Conservation (phyloP, 805 yeast genomes). For the Starmerella tilneyi region DNA sequence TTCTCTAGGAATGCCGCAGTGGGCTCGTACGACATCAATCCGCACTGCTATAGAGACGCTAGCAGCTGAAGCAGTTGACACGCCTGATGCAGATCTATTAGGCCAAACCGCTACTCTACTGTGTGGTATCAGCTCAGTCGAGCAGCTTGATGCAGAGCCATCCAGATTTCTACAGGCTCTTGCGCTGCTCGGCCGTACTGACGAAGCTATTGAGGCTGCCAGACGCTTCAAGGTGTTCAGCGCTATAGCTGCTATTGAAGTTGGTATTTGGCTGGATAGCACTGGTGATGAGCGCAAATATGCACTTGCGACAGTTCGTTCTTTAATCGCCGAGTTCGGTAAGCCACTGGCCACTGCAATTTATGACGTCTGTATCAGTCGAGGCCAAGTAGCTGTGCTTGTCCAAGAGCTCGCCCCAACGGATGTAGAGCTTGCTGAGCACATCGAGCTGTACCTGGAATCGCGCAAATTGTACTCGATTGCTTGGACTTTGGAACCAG, state of each 20-base stretch:
- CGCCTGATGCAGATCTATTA: slow-evolving; percentile 25
- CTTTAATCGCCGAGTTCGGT: slow-evolving; percentile 9
- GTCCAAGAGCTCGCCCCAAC: slow-evolving; percentile 9
- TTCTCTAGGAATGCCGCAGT: slow-evolving; percentile 10
- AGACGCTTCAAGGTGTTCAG: slow-evolving; percentile 57
- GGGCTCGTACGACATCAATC: slow-evolving; percentile 8
- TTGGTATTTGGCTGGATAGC: slow-evolving; percentile 33
- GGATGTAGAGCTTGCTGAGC: slow-evolving; percentile 8
- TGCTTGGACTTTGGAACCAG: slow-evolving; percentile 21
- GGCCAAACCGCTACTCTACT: slow-evolving; percentile 35
- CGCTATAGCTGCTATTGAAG: slow-evolving; percentile 49
- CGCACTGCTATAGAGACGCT: slow-evolving; percentile 13
- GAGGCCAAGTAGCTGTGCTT: slow-evolving; percentile 5
- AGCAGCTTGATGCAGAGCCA: slow-evolving; percentile 15
- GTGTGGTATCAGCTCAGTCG: slow-evolving; percentile 26
- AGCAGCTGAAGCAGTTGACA: slow-evolving; percentile 21
- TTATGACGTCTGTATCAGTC: slow-evolving; percentile 11
- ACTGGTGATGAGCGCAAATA: background rate
- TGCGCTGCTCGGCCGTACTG: slow-evolving; percentile 37
- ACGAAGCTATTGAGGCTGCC: slow-evolving; percentile 42
- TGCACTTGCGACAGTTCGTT: background rate
- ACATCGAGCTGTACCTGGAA: slow-evolving; percentile 11
- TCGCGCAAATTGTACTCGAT: slow-evolving; percentile 8
- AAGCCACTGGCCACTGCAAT: slow-evolving; percentile 9
- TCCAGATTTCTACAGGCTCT: slow-evolving; percentile 31